Evolutionary conservation across 169 alveolate species (phyloP), one percentile per base, ranked within the genome.

Genomic region (Eimeria mitis): DNA sequence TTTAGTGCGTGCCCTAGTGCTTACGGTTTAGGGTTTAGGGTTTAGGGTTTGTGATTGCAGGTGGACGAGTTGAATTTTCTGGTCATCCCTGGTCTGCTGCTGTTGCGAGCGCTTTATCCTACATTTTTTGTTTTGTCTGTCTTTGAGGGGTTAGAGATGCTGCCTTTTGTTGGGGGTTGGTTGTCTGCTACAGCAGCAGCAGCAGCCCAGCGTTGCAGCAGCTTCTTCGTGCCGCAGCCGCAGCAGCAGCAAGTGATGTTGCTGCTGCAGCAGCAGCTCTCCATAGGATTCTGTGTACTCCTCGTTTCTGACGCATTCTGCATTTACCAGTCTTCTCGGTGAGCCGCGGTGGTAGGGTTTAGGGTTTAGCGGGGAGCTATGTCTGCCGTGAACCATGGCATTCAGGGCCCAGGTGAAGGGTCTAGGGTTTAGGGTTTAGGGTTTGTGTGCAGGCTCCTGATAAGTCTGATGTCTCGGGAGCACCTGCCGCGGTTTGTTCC

Each of bases 21-120:
- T 79, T 79, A 79, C 70, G 89, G 70, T 79, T 79, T 79, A 79
- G 70, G 71, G 89, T 52, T 79, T 44, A 79, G 70, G 89, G 63
- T 49, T 44, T 79, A n/a, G 70, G 70, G 42, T 79, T 28, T 65
- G 47, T 42, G 65, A n/a, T n/a, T 54, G 47, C 89, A 90, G 95
- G 95, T 90, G 3, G 95, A 90, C 52, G 95, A 90, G 75, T 63
- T 90, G 89, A 90, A 90, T 78, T 90, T 90, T 40, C n/a, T 90
- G 47, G 76, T 90, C 11, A 90, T 90, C 44, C 95, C 95, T 19
- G 59, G 73, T 2, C 19, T 90, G 49, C 89, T 90, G 81, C 84
- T 90, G 37, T 34, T 90, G 49, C 76, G 89, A n/a, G 89, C 95
- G 0, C 56, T 56, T 11, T 16, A 19, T 52, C 95, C 95, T n/a